Evolutionary conservation across 129 eudicot genomes (phyloP), one percentile per base, ranked within the genome.

Genomic region (Apium graveolens): DNA sequence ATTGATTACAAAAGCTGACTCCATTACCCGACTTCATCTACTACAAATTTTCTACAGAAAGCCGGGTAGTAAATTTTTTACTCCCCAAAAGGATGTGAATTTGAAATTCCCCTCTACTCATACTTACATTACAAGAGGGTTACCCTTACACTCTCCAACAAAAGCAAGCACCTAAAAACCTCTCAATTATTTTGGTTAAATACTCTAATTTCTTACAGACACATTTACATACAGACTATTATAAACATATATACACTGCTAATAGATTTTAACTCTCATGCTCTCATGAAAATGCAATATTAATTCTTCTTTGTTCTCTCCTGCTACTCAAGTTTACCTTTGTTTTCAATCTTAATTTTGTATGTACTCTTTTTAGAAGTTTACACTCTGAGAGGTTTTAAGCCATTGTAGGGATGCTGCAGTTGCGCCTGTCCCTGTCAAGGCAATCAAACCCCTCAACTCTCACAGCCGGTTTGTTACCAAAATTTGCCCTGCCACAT

Each of bases 371-470:
- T 70, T 26, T 34, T 35, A 20, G 29, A 81, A 55, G 43, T 31
- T 39, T 45, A 31, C 13, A 21, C 57, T 62, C 75, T 14, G 82
- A 86, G 79, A 75, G 75, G 46, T 71, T 38, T 79, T 82, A 95
- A 10, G 99, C 99, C 86, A 92, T 78, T 77, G 97, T 84, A 44
- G 96, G 95, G 91, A 95, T 91, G 86, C 96, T 95, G 91, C 99
- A 89, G 82, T 87, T 92, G 74, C 97, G 89, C 80, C 96, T 83
- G 37, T 95, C 99, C 90, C 92, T 81, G 73, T 93, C 96, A 0
- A 93, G 91, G 86, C 98, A 93, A 80, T 95, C 99, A 68, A 95
- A 95, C 85, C 99, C 99, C 86, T 91, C 97, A 65, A 95, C 65
- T 84, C 99, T 87, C 35, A 95, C 99, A 44, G 96, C 94, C 72